Conservation (phyloP, 2,329 filamentous ascomycete species). For the Aureobasidium sp. region DNA sequence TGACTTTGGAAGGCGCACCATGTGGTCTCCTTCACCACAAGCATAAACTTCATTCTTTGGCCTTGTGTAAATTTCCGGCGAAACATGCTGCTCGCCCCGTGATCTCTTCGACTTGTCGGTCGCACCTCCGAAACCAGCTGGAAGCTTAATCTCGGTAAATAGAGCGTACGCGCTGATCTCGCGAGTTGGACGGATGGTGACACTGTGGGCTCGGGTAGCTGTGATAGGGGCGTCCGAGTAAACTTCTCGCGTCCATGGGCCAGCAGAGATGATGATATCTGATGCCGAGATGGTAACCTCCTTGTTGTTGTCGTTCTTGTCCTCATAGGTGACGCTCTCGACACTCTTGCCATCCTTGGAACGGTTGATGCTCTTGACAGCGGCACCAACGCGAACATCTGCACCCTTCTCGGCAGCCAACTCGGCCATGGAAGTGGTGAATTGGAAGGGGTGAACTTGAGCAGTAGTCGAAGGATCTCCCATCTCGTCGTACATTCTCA, state of each 20-base stretch:
- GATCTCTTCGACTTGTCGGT: slow-evolving; percentile 28
- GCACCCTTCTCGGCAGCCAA: slow-evolving; percentile 70
- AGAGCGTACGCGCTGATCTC: slow-evolving; percentile 78
- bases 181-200: slow-evolving; percentile 63
- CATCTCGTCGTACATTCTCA: slow-evolving; percentile 84
- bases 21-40: slow-evolving; percentile 88
- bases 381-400: slow-evolving; percentile 67
- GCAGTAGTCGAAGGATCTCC: slow-evolving; percentile 83
- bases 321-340: slow-evolving; percentile 68
- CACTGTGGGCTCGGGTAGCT: slow-evolving; percentile 68
- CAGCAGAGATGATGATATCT: slow-evolving; percentile 65
- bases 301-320: slow-evolving; percentile 55
- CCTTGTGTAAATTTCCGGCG: slow-evolving; percentile 94
- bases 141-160: slow-evolving; percentile 88
- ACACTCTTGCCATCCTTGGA: slow-evolving; percentile 53
- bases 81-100: slow-evolving; percentile 66
- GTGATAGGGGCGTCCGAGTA: slow-evolving; percentile 63
- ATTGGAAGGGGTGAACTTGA: slow-evolving; percentile 93
- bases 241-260: slow-evolving; percentile 66
- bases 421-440: slow-evolving; percentile 85
- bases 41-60: slow-evolving; percentile 93
- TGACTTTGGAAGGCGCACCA: slow-evolving; percentile 77
- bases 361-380: slow-evolving; percentile 74
- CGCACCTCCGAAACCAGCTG: slow-evolving; percentile 65
- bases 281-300: slow-evolving; percentile 58